These are phyloP conservation scores for Tremella fuciformis DNA, from an alignment of 768 basidiomycete genomes.

Conservation along the genomic window DNA sequence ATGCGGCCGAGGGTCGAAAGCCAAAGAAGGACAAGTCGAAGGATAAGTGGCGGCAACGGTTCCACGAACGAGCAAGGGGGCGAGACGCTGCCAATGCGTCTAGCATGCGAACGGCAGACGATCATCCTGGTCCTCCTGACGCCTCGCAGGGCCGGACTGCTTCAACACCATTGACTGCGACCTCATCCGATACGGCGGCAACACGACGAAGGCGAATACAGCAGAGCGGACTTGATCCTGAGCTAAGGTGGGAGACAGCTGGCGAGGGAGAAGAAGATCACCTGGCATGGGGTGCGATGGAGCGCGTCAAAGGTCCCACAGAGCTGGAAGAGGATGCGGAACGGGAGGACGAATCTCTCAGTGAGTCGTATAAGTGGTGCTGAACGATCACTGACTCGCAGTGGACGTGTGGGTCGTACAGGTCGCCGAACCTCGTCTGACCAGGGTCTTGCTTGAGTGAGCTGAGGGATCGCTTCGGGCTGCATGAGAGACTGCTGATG, in stretches of 20 bases:
- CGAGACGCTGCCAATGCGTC: too few species aligned
- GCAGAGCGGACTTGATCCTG: slow-evolving; percentile 6
- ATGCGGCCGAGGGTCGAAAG: too few species aligned
- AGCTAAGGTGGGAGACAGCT: slow-evolving; percentile 35
- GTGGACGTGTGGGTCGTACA: slow-evolving; percentile 45
- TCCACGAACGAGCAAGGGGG: background rate
- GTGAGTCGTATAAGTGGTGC: slow-evolving; percentile 20
- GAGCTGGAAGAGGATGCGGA: slow-evolving; percentile 39
- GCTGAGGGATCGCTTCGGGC: slow-evolving; percentile 1
- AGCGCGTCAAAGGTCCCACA: slow-evolving; percentile 36
- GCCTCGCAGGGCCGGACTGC: too few species aligned
- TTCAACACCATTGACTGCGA: slow-evolving; percentile 23
- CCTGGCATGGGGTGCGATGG: slow-evolving; percentile 21
- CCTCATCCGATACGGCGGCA: slow-evolving; percentile 18
- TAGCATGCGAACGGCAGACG: too few species aligned
- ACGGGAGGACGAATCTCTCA: slow-evolving; percentile 18
- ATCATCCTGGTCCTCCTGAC: too few species aligned
- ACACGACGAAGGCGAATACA: background rate
- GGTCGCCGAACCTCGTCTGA: slow-evolving; percentile 35
- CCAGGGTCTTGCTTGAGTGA: slow-evolving; percentile 35
- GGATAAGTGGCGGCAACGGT: background rate
- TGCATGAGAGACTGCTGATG: too few species aligned
- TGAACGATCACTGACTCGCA: slow-evolving; percentile 7
- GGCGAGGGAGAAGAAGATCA: slow-evolving; percentile 10
- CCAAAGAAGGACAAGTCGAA: slow-evolving; percentile 1